A percentile compares a stretch with the other conserved stretches of the same genome.
Evolutionary conservation across 495 filamentous ascomycete genomes (phyloP).

Genomic region (Lasiosphaeria hispida): DNA sequence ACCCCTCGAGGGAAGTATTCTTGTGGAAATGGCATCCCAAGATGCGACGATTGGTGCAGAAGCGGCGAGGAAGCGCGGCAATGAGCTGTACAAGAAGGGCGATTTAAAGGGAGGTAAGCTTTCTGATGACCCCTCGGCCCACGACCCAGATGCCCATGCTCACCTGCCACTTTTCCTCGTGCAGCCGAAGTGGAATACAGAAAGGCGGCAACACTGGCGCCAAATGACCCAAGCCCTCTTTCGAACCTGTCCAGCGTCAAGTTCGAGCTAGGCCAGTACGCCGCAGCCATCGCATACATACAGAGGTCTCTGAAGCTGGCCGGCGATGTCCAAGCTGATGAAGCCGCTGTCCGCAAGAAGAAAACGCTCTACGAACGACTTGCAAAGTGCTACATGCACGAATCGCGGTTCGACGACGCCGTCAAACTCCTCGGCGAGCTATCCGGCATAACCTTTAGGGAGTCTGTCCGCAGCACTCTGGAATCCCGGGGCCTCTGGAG

Average conservation of each 20-base stretch:
- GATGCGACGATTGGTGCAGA: not conserved
- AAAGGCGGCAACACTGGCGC: slow-evolving; percentile 6
- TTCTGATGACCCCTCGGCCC: too few species aligned
- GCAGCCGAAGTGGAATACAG: not conserved
- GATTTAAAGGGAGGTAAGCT: not conserved
- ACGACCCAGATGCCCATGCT: too few species aligned
- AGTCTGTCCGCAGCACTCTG: not conserved
- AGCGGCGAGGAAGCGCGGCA: not conserved
- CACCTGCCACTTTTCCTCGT: not conserved
- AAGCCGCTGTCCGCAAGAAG: slow-evolving; percentile 6
- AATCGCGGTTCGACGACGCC: slow-evolving; percentile 21
- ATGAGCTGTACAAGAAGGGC: not conserved
- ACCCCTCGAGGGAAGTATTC: too few species aligned
- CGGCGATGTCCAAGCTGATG: not conserved
- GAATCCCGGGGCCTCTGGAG: not conserved
- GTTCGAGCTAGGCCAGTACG: slow-evolving; percentile 36
- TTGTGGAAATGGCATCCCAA: not conserved
- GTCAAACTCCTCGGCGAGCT: slow-evolving; percentile 18
- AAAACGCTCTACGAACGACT: slow-evolving; percentile 27
- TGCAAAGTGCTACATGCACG: slow-evolving; percentile 31
- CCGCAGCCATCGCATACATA: slow-evolving; percentile 21
- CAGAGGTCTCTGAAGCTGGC: slow-evolving; percentile 26
- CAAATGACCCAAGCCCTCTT: slow-evolving; percentile 25
- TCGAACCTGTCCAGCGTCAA: slow-evolving; percentile 36
- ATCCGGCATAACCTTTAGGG: not conserved